Evolutionary conservation across 371 early-diverging fungal species (phyloP).

Genomic region (Mortierella sp.): DNA sequence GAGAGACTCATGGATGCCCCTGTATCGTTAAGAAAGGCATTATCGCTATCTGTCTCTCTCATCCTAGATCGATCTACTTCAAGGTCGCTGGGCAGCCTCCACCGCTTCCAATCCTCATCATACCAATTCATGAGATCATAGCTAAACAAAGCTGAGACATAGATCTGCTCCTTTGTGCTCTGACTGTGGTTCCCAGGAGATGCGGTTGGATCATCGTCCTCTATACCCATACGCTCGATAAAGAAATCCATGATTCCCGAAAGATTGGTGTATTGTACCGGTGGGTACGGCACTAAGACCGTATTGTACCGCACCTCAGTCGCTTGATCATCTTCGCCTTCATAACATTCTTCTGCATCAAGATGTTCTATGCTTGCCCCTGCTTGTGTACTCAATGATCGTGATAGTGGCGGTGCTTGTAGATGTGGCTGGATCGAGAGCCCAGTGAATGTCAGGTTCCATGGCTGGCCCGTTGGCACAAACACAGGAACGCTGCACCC

Average conservation of each 20-base stretch:
- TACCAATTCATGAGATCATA: slow-evolving; percentile 66
- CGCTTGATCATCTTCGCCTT: slow-evolving; percentile 10
- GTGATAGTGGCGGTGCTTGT: neutral
- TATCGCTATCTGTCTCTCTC: neutral
- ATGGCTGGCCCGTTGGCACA: slow-evolving; percentile 78
- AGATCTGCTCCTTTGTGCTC: slow-evolving; percentile 28
- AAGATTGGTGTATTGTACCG: slow-evolving; percentile 34
- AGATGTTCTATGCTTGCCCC: neutral
- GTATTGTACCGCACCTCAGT: slow-evolving; percentile 48
- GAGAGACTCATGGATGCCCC: slow-evolving; percentile 11
- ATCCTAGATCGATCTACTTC: neutral
- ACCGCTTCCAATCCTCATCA: slow-evolving; percentile 62
- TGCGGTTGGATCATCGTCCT: slow-evolving; percentile 9
- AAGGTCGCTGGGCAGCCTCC: slow-evolving; percentile 40
- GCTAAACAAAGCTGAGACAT: slow-evolving; percentile 60
- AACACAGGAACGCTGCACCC: slow-evolving; percentile 83
- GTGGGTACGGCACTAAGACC: slow-evolving; percentile 40
- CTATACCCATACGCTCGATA: slow-evolving; percentile 40
- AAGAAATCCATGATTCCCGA: slow-evolving; percentile 42
- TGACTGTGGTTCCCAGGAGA: slow-evolving; percentile 11
- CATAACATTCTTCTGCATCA: slow-evolving; percentile 9
- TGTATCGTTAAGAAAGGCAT: slow-evolving; percentile 4
- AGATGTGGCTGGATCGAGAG: slow-evolving; percentile 30
- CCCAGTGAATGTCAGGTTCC: slow-evolving; percentile 59
- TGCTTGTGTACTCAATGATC: neutral